Base-by-base conservation (phyloP, 306 rosid species). In the Pueraria montana region DNA sequence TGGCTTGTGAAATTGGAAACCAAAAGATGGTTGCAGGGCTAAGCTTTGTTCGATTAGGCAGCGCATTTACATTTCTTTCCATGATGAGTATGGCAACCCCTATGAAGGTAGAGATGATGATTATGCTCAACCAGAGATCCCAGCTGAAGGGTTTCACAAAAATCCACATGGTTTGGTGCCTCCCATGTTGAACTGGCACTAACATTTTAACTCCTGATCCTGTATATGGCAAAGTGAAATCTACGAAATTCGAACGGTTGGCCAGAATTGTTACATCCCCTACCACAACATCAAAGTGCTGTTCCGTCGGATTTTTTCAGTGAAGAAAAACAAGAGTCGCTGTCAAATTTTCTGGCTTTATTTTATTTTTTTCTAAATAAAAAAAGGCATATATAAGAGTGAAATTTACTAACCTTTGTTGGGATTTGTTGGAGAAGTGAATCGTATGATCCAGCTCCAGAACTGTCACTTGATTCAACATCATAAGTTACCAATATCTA, bases 1-100 rank as follows among this genome's bases (percentile, higher is more conserved):
- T 80, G 7, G 78, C 86, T 70, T 82, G 89, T 6, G 78, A 72
- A 9, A 86, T 6, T 13, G 89, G 89, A 78, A 82, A 72, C 89
- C 81, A 84, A 26, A 85, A 27, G 27, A 80, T 48, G 32, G 30
- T 21, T 2, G 81, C 27, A 0, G 64, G 40, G 12, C 43, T 49
- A 49, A 86, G 75, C 36, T 48, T 40, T 11, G 30, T 59, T 16
- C 12, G 45, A 66, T 36, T 17, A 14, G 75, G 67, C 2, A 53
- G 20, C 8, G 48, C 21, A 1, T 53, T 50, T 2, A 32, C 88
- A 9, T 64, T 86, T 67, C 86, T 77, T 58, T 86, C 86, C 86
- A 82, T 86, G 82, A 86, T 10, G 30, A 67, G 55, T 65, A 82
- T 78, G 58, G 71, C 66, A 8, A 11, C 3, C 10, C 86, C 86